Percentiles rank a stretch among this genome's conserved stretches.
Conservation (phyloP, 306 rosid species). For the Vigna unguiculata region DNA sequence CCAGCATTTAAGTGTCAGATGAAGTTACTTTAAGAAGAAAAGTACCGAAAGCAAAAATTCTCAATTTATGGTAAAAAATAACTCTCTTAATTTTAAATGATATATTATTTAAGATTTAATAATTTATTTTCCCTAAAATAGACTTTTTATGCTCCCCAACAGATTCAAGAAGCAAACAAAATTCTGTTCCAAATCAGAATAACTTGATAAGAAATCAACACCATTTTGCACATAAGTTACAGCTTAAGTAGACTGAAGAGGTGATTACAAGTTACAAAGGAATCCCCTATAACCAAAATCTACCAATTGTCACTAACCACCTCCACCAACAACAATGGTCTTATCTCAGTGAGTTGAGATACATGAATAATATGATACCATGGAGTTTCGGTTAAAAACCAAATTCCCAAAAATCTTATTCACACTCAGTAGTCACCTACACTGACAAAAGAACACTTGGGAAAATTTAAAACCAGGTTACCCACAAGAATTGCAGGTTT, state of each 20-base stretch:
- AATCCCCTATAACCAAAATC: neutral
- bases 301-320: neutral
- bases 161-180: conserved; percentile 17
- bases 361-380: neutral
- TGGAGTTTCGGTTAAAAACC: neutral
- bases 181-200: conserved; percentile 30
- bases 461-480: conserved; percentile 38
- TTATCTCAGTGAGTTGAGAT: neutral
- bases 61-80: neutral
- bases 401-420: neutral
- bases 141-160: neutral
- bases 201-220: conserved; percentile 33
- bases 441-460: neutral
- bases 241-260: neutral
- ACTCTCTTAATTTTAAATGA: too few species aligned
- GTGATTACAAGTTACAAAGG: conserved; percentile 31
- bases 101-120: too few species aligned
- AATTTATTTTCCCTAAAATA: neutral
- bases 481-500: conserved; percentile 31
- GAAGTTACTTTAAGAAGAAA: neutral
- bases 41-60: too few species aligned
- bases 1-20: neutral
- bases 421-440: neutral
- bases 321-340: neutral
- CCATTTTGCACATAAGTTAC: conserved; percentile 29